Base-by-base conservation (phyloP, 2,329 filamentous ascomycete genomes). In the Aplosporella prunicola region DNA sequence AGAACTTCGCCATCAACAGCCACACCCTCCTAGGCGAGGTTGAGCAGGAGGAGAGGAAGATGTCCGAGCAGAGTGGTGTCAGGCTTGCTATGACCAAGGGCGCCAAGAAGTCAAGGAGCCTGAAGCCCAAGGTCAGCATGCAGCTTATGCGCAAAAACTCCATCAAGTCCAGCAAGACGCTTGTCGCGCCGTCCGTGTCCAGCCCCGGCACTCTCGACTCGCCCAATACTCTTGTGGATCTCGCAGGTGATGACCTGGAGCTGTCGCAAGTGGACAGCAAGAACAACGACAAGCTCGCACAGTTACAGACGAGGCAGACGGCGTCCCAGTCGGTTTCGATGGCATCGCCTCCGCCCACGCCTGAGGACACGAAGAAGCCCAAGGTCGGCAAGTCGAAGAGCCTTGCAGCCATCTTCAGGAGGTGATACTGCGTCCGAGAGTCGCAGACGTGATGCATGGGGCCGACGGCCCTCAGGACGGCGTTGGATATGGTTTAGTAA, bases 1-100 rank as follows among this genome's bases (percentile, higher is more conserved):
- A 85, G 39, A 80, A 81, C 44, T 61, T 84, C 11, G 85, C 81
- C 0, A 78, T 70, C 35, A 78, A 79, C 36, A 80, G 83, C 9
- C 77, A 67, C 45, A 93, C 84, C 0, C 64, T 83, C 11, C 67
- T 75, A 13, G 75, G 76, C 9, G 76, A 83, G 48, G 75, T 85
- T 30, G 74, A 82, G 36, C 72, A 76, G 20, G 49, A 72, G 43
- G 67, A 69, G 51, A 63, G 60, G 42, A 58, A 59, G 35, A 59
- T 64, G 25, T 60, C 56, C 2, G 62, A 65, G 31, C 55, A 62
- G 28, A 62, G 56, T 28, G 55, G 56, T 25, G 49, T 59, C 17
- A 66, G 62, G 45, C 55, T 58, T 28, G 57, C 56, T 17, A 49
- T 63, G 33, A 60, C 57, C 16, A 59, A 58, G 46, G 51, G 46